A percentile compares a stretch with the other conserved stretches of the same genome.
These are phyloP conservation scores for Fonsecaea monophora DNA, from an alignment of 2,329 filamentous ascomycete species.

Conservation along the genomic window DNA sequence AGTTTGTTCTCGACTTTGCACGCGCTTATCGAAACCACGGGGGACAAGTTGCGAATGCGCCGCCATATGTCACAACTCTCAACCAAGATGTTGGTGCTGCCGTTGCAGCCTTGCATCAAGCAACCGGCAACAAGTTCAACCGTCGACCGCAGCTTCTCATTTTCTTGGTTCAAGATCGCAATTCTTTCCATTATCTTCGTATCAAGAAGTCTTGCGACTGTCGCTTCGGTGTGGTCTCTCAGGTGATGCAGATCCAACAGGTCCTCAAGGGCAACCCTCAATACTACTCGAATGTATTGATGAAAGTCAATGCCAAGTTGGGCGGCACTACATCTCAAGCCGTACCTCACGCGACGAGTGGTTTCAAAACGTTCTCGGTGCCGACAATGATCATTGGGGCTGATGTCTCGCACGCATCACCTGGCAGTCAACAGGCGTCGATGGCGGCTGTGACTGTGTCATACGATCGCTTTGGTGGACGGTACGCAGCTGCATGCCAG, in stretches of 20 bases:
- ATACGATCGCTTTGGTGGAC: constrained; percentile 71
- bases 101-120: constrained; percentile 62
- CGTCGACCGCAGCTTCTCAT: constrained; percentile 76
- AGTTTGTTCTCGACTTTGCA: constrained; percentile 67
- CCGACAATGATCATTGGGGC: constrained; percentile 86
- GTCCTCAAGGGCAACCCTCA: constrained; percentile 75
- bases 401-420: constrained; percentile 84
- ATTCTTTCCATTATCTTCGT: constrained; percentile 75
- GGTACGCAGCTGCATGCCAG: constrained; percentile 79
- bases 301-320: constrained; percentile 97
- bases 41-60: constrained; percentile 58
- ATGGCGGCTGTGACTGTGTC: constrained; percentile 89
- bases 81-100: constrained; percentile 59
- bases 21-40: constrained; percentile 68
- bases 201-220: constrained; percentile 91
- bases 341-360: constrained; percentile 46
- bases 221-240: constrained; percentile 80
- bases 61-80: constrained; percentile 55
- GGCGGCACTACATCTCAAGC: constrained; percentile 75
- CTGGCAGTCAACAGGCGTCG: constrained; percentile 70
- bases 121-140: constrained; percentile 61
- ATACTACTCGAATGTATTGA: constrained; percentile 90
- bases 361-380: constrained; percentile 43
- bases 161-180: constrained; percentile 75
- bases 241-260: constrained; percentile 76